Evolutionary conservation across 1,284 basidiomycete species (phyloP), one percentile per base, ranked within the genome.

Genomic region (Baeospora myosura): DNA sequence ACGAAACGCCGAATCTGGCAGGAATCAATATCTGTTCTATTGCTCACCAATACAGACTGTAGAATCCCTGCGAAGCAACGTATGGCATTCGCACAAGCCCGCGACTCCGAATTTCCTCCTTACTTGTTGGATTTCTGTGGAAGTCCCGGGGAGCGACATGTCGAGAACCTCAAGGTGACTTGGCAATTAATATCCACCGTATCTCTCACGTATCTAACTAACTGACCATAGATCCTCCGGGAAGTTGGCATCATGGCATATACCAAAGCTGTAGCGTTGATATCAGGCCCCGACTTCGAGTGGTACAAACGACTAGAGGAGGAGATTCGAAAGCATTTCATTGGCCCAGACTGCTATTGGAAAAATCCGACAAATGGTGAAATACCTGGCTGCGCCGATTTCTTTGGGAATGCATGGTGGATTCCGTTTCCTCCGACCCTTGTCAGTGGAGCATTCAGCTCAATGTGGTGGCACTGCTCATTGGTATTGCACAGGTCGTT

Each of bases 1-100:
- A 69, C 76, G 28, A 77, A 70, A 47, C 72, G 85, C 8, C 73
- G 88, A 4, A 82, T 90, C n/a, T 88, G 86, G 85, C 82, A 90
- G 55, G 88, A 91, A 58, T 74, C 83, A 5, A 67, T 89, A 21
- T 77, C 82, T 0, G 76, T 78, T 0, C 61, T 91, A 4, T 59
- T 89, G 11, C 67, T 89, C 20, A 81, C 79, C 1, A 72, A 64
- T 44, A 64, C 72, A 1, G 70, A 74, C 26, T 80, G 75, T 51
- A 65, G 67, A 26, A 88, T 90, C 54, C 81, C 81, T 2, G 54
- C 66, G 28, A 63, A 67, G 6, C 78, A 85, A 55, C 56, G 57
- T 11, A 81, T 89, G 67, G 46, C 60, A 18, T 89, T 78, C 54
- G 72, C 76, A 18, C 69, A 81, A 53, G 69, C 76, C 1, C 63